phyloP scores from a whole-genome alignment of 2,329 filamentous ascomycete species.

The Ophiostoma australiae region DNA sequence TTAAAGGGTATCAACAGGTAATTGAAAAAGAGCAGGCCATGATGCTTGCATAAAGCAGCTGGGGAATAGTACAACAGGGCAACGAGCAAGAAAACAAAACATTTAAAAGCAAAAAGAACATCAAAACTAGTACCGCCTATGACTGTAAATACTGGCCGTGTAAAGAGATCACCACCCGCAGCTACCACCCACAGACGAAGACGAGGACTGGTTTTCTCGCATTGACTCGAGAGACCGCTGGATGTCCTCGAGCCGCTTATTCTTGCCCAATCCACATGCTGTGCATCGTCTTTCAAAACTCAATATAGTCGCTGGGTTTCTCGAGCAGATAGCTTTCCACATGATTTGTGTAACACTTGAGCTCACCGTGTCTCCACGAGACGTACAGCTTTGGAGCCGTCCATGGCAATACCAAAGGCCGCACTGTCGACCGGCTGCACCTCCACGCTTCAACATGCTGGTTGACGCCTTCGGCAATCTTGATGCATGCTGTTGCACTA shows the following conservation, averaged over 20 bases:
- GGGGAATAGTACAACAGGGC: too few relatives aligned
- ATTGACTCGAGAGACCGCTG: too few relatives aligned
- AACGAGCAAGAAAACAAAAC: too few relatives aligned
- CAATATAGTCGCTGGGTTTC: neutral
- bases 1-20: neutral
- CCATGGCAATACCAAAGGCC: neutral
- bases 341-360: neutral
- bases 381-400: neutral
- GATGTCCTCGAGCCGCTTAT: neutral
- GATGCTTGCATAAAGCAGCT: too few relatives aligned
- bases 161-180: neutral
- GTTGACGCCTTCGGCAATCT: neutral
- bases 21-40: too few relatives aligned
- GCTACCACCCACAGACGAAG: neutral
- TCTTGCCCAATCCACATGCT: neutral
- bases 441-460: neutral
- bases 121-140: too few relatives aligned
- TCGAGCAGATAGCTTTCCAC: neutral
- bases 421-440: neutral
- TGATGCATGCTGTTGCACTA: neutral
- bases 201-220: neutral
- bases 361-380: neutral
- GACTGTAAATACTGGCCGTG: too few relatives aligned
- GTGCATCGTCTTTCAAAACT: neutral
- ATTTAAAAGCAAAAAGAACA: too few relatives aligned